These are phyloP conservation scores for Psilocybe cubensis DNA, from an alignment of 768 basidiomycete genomes.

Conservation along the genomic window DNA sequence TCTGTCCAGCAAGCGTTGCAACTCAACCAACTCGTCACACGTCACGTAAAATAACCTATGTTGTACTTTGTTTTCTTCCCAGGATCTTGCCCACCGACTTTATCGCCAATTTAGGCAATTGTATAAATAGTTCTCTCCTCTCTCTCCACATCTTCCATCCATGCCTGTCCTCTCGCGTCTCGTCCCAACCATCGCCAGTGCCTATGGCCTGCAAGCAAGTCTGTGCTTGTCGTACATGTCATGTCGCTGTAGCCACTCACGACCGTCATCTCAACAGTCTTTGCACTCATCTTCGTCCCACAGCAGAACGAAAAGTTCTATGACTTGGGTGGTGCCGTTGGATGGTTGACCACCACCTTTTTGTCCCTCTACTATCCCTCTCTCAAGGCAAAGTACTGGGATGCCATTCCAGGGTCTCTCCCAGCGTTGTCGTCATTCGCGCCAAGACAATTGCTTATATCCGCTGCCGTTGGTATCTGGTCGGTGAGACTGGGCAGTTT, in stretches of 20 bases:
- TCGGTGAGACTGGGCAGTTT: constrained; percentile 63
- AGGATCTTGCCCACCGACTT: not conserved
- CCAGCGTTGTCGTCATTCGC: constrained; percentile 53
- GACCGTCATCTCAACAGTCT: constrained; percentile 34
- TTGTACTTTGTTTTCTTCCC: constrained; percentile 10
- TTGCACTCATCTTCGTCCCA: constrained; percentile 67
- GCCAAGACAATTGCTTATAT: constrained; percentile 62
- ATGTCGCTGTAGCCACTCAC: not conserved
- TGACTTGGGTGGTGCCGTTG: constrained; percentile 66
- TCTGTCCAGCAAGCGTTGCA: constrained; percentile 20
- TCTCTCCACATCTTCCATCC: not conserved
- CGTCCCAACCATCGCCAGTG: constrained; percentile 48
- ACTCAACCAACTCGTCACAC: constrained; percentile 22
- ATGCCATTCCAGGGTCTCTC: constrained; percentile 38
- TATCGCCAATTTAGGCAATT: not conserved
- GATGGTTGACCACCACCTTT: constrained; percentile 65
- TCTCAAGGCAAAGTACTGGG: constrained; percentile 51
- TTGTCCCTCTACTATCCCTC: constrained; percentile 66
- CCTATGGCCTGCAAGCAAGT: constrained; percentile 57
- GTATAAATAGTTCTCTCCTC: constrained; percentile 11
- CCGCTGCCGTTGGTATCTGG: constrained; percentile 63
- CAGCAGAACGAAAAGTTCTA: constrained; percentile 67
- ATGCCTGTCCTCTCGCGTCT: constrained; percentile 59
- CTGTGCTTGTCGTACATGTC: constrained; percentile 14
- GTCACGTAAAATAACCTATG: constrained; percentile 21